A percentile compares a stretch with the other conserved stretches of the same genome.
phyloP scores from a whole-genome alignment of 306 rosid genomes.

The Canavalia gladiata region DNA sequence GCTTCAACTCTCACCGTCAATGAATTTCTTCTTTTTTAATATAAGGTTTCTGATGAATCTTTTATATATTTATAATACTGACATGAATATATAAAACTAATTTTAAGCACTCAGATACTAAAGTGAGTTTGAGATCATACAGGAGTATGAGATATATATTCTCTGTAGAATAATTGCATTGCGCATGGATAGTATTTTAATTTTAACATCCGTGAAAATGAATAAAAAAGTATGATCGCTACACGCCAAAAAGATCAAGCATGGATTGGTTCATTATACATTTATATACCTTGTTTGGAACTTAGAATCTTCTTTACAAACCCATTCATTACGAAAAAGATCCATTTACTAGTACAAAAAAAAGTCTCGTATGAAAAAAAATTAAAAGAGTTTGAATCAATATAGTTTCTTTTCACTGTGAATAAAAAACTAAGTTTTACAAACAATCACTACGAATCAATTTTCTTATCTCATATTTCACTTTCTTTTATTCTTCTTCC shows the following conservation, averaged over 20 bases:
- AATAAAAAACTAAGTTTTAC: too few species aligned
- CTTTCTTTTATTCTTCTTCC: too few species aligned
- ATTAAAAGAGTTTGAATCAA: too few species aligned
- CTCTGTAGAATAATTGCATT: conserved; percentile 20
- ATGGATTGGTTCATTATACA: background rate
- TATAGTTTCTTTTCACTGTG: too few species aligned
- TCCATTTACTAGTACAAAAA: background rate
- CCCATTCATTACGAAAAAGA: background rate
- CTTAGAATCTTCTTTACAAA: background rate
- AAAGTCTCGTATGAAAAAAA: too few species aligned
- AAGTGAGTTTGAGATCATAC: background rate
- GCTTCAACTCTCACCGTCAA: background rate
- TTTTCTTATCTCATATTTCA: too few species aligned
- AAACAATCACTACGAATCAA: too few species aligned
- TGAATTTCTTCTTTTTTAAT: background rate
- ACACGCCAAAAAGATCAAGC: background rate
- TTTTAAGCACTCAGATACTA: too few species aligned
- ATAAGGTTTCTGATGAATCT: background rate
- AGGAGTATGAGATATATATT: background rate
- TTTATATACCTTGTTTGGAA: background rate
- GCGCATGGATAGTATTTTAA: background rate
- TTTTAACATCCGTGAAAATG: background rate
- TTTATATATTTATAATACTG: background rate
- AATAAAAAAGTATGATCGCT: background rate
- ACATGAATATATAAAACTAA: too few species aligned